Conservation (phyloP, 495 filamentous ascomycete species). For the Tuber umbilicatum region DNA sequence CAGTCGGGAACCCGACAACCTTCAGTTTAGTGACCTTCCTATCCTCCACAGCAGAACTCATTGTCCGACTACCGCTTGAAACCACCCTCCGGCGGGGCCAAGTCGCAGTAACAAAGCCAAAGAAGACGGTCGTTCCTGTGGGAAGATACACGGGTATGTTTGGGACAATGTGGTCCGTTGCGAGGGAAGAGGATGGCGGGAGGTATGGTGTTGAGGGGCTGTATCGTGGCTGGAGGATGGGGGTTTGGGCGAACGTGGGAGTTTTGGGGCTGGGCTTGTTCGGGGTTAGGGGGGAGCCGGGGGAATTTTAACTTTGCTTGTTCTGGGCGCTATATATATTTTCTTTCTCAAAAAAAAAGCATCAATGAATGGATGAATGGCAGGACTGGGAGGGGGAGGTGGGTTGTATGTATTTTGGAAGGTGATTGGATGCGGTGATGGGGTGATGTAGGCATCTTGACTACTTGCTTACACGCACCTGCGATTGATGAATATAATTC, state of each 20-base stretch:
- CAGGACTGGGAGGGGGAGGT: background rate
- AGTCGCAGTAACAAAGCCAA: constrained; percentile 53
- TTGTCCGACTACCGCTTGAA: constrained; percentile 79
- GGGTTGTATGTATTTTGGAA: background rate
- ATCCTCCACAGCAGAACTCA: constrained; percentile 68
- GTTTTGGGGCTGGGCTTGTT: constrained; percentile 68
- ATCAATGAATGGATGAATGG: background rate
- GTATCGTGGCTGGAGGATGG: constrained; percentile 89
- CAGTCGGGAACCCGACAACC: constrained; percentile 66
- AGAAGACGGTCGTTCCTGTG: constrained; percentile 63
- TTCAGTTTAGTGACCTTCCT: constrained; percentile 75
- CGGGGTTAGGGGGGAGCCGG: constrained; percentile 49
- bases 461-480: background rate
- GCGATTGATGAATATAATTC: constrained; percentile 3
- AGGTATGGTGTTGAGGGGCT: constrained; percentile 65
- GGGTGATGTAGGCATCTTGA: background rate
- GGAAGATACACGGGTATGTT: constrained; percentile 73
- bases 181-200: constrained; percentile 64
- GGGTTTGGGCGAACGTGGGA: constrained; percentile 89
- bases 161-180: constrained; percentile 80
- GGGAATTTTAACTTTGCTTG: constrained; percentile 48
- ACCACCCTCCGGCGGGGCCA: constrained; percentile 86
- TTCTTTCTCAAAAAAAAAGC: background rate
- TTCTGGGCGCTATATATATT: background rate
- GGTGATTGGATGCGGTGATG: background rate